Conservation (phyloP, 1,284 basidiomycete genomes). For the Caloboletus firmus region DNA sequence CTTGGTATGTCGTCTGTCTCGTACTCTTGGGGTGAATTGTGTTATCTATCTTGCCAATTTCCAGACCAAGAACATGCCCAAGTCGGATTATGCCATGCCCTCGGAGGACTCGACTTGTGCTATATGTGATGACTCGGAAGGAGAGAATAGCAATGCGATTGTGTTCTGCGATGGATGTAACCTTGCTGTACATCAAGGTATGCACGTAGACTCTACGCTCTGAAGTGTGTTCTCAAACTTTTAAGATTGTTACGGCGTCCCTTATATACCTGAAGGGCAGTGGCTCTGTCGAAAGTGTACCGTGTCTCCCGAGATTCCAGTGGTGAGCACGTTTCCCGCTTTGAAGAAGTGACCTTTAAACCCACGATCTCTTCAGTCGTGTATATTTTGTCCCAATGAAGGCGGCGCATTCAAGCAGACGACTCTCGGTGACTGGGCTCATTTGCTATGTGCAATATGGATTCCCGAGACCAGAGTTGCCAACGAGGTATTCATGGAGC, state of each 20-base stretch:
- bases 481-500: conserved; percentile 98
- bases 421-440: conserved; percentile 90
- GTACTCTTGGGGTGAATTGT: neutral
- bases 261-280: conserved; percentile 99
- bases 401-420: conserved; percentile 99
- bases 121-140: conserved; percentile 97
- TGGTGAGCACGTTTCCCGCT: conserved; percentile 49
- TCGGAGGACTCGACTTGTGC: conserved; percentile 95
- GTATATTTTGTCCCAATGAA: conserved; percentile 93
- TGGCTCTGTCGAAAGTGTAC: conserved; percentile 99
- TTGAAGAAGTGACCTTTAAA: neutral
- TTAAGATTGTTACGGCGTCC: conserved; percentile 96
- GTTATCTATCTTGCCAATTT: neutral
- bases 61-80: conserved; percentile 88
- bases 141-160: conserved; percentile 98
- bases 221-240: conserved; percentile 11
- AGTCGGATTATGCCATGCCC: conserved; percentile 78
- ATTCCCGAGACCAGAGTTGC: conserved; percentile 93
- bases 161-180: conserved; percentile 99
- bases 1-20: conserved; percentile 56
- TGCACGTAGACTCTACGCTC: conserved; percentile 17
- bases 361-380: conserved; percentile 55
- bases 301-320: conserved; percentile 94
- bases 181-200: conserved; percentile 96
- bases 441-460: conserved; percentile 97